Evolutionary conservation across 202 grass and related monocot species (phyloP), one percentile per base, ranked within the genome.

Genomic region (Tripidium arundinaceum): DNA sequence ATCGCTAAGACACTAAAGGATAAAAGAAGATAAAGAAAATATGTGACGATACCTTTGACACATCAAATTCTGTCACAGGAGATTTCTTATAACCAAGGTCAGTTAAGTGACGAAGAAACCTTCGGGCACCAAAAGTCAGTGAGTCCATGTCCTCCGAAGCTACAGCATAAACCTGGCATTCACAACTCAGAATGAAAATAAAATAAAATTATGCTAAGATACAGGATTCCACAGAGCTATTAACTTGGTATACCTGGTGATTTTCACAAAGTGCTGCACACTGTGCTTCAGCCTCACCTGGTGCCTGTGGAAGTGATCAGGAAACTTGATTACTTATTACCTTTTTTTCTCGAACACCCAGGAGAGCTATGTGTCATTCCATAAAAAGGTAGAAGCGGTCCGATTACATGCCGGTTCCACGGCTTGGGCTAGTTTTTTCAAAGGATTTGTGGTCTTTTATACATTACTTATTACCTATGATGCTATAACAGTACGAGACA

Each of bases 121-220:
- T 92, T 75, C 81, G 83, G 29, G 94, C 74, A 47, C 91, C 91
- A 77, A 94, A 94, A 76, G 94, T 94, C 64, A 98, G 79, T 24
- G 94, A 90, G 64, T 98, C 94, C 88, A 92, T 94, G 58, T 98
- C 94, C 84, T 94, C 94, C 62, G 94, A 97, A 78, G 94, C 89
- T 29, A 97, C 85, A 79, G 91, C 94, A 87, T 92, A 92, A 11
- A 83, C 94, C 94, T 97, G 18, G 7, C 54, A 62, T 47, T 65
- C 62, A 83, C 65, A 64, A 84, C 7, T 49, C 46, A 74, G n/a
- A 79, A 62, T 63, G 29, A 82, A 62, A 87, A 83, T 63, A 65
- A 62, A 74, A n/a, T 81, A 39, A 15, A 72, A 29, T 41, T 49
- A 46, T 84, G 55, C 21, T 46, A 76, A 68, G 57, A 69, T 31